Conservation (phyloP, 306 rosid genomes). For the Urtica urens region DNA sequence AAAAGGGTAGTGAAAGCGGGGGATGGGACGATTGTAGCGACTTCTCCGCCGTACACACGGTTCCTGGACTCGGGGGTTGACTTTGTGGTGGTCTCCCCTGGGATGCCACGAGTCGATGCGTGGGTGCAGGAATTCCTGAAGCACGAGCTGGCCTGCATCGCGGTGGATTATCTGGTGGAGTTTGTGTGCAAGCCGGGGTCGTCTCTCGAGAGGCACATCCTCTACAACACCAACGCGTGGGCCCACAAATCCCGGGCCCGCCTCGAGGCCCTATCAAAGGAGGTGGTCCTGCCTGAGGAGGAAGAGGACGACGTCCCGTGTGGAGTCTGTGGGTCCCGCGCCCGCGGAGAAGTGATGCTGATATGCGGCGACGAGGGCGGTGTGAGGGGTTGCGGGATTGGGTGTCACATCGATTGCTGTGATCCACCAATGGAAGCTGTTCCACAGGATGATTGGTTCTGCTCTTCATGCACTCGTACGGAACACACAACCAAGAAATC, state of each 20-base stretch:
- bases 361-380: slow-evolving; percentile 83
- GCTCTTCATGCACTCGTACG: slow-evolving; percentile 37
- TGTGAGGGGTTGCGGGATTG: slow-evolving; percentile 67
- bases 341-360: slow-evolving; percentile 79
- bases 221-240: slow-evolving; percentile 54
- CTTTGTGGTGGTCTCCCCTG: slow-evolving; percentile 68
- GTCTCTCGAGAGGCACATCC: slow-evolving; percentile 65
- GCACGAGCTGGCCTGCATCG: slow-evolving; percentile 74
- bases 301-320: slow-evolving; percentile 37
- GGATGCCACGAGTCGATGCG: slow-evolving; percentile 64
- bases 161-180: slow-evolving; percentile 84
- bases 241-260: slow-evolving; percentile 56
- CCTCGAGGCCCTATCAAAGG: slow-evolving; percentile 48
- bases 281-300: slow-evolving; percentile 25
- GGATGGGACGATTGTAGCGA: slow-evolving; percentile 75
- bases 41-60: slow-evolving; percentile 86
- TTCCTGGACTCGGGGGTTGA: slow-evolving; percentile 53
- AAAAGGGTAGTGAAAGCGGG: slow-evolving; percentile 89
- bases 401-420: slow-evolving; percentile 78
- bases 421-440: slow-evolving; percentile 57
- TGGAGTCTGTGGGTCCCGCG: slow-evolving; percentile 49
- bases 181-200: slow-evolving; percentile 83
- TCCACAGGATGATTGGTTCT: slow-evolving; percentile 87
- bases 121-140: slow-evolving; percentile 94
- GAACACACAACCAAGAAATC: slow-evolving; percentile 25